Evolutionary conservation across 352 stramenopile genomes (phyloP).

Genomic region (Plasmopara muralis): DNA sequence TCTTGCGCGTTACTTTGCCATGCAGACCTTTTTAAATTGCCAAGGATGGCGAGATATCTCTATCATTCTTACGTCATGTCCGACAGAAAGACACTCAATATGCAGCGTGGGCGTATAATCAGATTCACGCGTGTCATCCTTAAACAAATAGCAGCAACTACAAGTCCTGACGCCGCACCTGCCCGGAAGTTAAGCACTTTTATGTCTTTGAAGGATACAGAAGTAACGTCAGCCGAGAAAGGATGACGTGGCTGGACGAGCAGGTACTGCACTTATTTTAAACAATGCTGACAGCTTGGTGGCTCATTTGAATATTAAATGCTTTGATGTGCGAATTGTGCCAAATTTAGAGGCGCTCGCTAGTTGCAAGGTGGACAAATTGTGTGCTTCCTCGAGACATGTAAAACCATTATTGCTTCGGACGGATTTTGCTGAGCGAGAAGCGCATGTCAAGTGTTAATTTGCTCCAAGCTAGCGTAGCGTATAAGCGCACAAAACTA

Average conservation of each 20-base stretch:
- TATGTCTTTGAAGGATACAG: slow-evolving; percentile 42
- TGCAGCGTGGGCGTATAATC: slow-evolving; percentile 2
- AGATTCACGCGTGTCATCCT: slow-evolving; percentile 7
- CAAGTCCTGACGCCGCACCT: slow-evolving; percentile 4
- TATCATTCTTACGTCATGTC: slow-evolving; percentile 21
- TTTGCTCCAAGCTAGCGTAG: slow-evolving; percentile 28
- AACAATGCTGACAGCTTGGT: slow-evolving; percentile 53
- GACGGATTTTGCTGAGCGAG: slow-evolving; percentile 17
- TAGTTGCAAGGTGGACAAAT: slow-evolving; percentile 46
- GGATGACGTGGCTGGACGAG: too few species aligned
- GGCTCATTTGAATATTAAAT: slow-evolving; percentile 50
- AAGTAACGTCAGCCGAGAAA: too few species aligned
- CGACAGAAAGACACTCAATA: slow-evolving; percentile 8
- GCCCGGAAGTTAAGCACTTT: slow-evolving; percentile 43
- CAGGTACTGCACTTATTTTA: too few species aligned
- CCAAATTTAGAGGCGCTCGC: slow-evolving; percentile 52
- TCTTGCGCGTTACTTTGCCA: slow-evolving; percentile 4
- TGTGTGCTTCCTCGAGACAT: slow-evolving; percentile 33
- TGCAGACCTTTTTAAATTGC: slow-evolving; percentile 11
- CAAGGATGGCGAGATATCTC: slow-evolving; percentile 21
- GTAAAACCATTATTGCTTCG: slow-evolving; percentile 49
- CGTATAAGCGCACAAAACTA: too few species aligned
- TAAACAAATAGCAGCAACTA: slow-evolving; percentile 7
- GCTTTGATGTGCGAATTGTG: slow-evolving; percentile 46
- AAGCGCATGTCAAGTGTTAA: slow-evolving; percentile 29